Percentiles rank a stretch among this genome's conserved stretches.
phyloP scores from a whole-genome alignment of 768 basidiomycete species.

The Neoboletus magnificus region DNA sequence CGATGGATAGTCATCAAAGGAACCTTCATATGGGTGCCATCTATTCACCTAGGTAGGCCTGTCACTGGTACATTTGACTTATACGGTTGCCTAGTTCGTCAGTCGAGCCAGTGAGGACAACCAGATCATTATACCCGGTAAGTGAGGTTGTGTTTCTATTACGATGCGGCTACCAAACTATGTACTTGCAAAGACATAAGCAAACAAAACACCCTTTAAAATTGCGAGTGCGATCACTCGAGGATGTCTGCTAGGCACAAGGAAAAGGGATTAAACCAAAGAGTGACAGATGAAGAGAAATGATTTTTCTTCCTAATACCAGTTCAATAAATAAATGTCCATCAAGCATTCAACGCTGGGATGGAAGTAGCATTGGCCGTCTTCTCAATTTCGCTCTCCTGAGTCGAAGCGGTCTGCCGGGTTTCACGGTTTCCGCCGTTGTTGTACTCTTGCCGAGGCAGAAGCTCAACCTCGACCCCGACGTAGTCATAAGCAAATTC shows the following conservation, averaged over 20 bases:
- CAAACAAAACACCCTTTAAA: not conserved
- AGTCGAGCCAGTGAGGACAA: not conserved
- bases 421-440: conserved; percentile 36
- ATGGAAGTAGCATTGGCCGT: not conserved
- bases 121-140: not conserved
- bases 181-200: not conserved
- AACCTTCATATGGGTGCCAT: too few relatives aligned
- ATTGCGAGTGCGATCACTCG: not conserved
- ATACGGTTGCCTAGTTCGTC: not conserved
- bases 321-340: not conserved
- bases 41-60: too few relatives aligned
- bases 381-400: conserved; percentile 31
- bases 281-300: not conserved
- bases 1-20: too few relatives aligned
- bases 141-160: not conserved
- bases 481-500: conserved; percentile 90
- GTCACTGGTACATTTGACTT: too few relatives aligned
- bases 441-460: conserved; percentile 31
- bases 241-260: not conserved
- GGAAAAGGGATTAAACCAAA: not conserved
- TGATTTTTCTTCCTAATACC: not conserved
- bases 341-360: not conserved
- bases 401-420: conserved; percentile 25
- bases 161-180: not conserved
- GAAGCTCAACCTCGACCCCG: conserved; percentile 57